These are phyloP conservation scores for Chaetomium sp. DNA, from an alignment of 2,329 filamentous ascomycete species.

Conservation along the genomic window DNA sequence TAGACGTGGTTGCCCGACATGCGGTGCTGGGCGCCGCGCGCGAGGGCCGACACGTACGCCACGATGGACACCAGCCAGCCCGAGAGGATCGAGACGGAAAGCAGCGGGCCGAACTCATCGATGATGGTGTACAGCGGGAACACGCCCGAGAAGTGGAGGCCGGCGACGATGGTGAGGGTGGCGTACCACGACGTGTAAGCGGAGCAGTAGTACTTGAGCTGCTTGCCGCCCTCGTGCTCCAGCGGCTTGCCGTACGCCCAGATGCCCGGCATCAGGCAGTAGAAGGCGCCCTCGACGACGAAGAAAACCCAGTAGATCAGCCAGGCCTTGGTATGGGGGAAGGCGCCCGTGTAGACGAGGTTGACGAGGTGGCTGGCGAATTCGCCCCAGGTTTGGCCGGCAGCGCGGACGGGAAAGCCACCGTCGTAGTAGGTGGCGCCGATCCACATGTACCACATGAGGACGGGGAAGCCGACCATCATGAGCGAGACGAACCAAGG, in stretches of 20 bases:
- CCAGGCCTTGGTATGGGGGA: conserved; percentile 82
- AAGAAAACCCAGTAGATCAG: conserved; percentile 93
- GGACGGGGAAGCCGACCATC: conserved; percentile 89
- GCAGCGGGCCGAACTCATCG: conserved; percentile 90
- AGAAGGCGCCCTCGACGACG: conserved; percentile 79
- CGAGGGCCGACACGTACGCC: conserved; percentile 83
- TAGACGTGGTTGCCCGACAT: conserved; percentile 85
- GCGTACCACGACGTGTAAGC: conserved; percentile 84
- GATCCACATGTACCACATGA: conserved; percentile 99
- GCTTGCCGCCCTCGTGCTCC: conserved; percentile 77
- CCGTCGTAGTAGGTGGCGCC: conserved; percentile 92
- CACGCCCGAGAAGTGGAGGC: conserved; percentile 76
- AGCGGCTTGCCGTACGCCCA: conserved; percentile 87
- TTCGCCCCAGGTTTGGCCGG: conserved; percentile 67
- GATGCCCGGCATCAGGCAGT: conserved; percentile 84
- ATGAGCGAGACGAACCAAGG: conserved; percentile 75
- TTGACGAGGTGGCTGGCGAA: conserved; percentile 72
- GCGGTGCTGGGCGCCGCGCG: conserved; percentile 80
- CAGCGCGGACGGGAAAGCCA: conserved; percentile 67
- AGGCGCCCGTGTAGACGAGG: conserved; percentile 81
- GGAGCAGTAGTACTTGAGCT: conserved; percentile 93
- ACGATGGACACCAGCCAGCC: conserved; percentile 81
- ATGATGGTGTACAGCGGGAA: conserved; percentile 92
- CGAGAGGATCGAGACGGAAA: conserved; percentile 90
- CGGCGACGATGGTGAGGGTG: conserved; percentile 71